phyloP scores from a whole-genome alignment of 2,329 filamentous ascomycete species.

The Fusarium multiceps region DNA sequence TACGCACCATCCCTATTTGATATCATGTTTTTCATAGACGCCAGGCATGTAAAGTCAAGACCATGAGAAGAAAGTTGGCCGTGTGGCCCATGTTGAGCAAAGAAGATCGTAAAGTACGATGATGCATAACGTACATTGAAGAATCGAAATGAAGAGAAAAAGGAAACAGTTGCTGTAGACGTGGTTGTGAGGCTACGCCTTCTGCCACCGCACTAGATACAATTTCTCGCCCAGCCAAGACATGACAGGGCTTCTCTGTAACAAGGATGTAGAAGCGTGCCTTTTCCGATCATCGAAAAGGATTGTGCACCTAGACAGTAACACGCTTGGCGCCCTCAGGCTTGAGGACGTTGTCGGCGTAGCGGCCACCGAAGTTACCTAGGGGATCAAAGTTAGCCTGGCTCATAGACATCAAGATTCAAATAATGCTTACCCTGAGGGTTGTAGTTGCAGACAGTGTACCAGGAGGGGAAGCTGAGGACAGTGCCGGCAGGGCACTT shows the following conservation, averaged over 20 bases:
- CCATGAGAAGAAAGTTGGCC: slow-evolving; percentile 38
- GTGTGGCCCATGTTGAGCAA: slow-evolving; percentile 41
- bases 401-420: background rate
- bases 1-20: slow-evolving; percentile 41
- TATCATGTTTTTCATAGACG: slow-evolving; percentile 44
- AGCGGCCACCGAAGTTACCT: slow-evolving; percentile 66
- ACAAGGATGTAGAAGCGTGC: slow-evolving; percentile 20
- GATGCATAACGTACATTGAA: slow-evolving; percentile 52
- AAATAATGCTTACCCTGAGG: slow-evolving; percentile 69
- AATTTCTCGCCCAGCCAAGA: slow-evolving; percentile 29
- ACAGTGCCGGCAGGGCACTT: slow-evolving; percentile 69
- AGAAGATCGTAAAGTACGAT: slow-evolving; percentile 51
- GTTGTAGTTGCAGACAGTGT: slow-evolving; percentile 90
- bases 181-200: slow-evolving; percentile 26
- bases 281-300: slow-evolving; percentile 23
- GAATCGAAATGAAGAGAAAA: slow-evolving; percentile 49
- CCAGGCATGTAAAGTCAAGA: slow-evolving; percentile 39
- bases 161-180: slow-evolving; percentile 34
- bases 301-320: slow-evolving; percentile 40
- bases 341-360: slow-evolving; percentile 61
- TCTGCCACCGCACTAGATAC: slow-evolving; percentile 28
- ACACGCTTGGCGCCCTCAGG: slow-evolving; percentile 48
- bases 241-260: slow-evolving; percentile 14
- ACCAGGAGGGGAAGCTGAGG: slow-evolving; percentile 67
- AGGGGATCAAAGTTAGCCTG: background rate